Evolutionary conservation across 176 grass and related monocot species (phyloP).

Genomic region (Chloris gayana): DNA sequence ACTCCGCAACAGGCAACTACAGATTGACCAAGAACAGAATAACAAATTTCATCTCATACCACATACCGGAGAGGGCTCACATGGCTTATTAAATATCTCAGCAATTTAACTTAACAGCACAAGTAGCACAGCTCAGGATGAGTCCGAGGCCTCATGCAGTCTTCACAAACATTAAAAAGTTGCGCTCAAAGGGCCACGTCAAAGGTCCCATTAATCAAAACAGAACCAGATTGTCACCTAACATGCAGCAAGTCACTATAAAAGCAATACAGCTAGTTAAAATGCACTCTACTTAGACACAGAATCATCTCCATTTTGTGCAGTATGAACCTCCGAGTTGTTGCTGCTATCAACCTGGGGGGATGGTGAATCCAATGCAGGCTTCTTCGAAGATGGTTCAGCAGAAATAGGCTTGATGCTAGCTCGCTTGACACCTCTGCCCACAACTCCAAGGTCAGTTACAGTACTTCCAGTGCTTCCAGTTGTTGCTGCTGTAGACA

Average conservation of each 20-base stretch:
- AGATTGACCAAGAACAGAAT: neutral
- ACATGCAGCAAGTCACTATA: constrained; percentile 31
- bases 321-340: constrained; percentile 19
- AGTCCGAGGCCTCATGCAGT: neutral
- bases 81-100: too few relatives aligned
- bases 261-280: neutral
- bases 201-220: neutral
- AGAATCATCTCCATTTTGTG: constrained; percentile 31
- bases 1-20: neutral
- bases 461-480: constrained; percentile 70
- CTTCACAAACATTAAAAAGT: neutral
- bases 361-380: constrained; percentile 34
- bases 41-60: too few relatives aligned
- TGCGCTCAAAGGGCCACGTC: neutral
- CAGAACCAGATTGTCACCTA: neutral
- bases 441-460: constrained; percentile 87
- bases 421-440: constrained; percentile 89
- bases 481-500: constrained; percentile 65
- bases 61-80: too few relatives aligned
- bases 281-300: constrained; percentile 42
- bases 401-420: constrained; percentile 51
- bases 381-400: constrained; percentile 51
- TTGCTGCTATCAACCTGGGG: constrained; percentile 41
- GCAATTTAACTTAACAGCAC: neutral
- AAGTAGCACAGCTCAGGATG: too few relatives aligned